A percentile compares a stretch with the other conserved stretches of the same genome.
Evolutionary conservation across 2,329 filamentous ascomycete genomes (phyloP).

Genomic region (Nannizziopsis arthrosporioides): DNA sequence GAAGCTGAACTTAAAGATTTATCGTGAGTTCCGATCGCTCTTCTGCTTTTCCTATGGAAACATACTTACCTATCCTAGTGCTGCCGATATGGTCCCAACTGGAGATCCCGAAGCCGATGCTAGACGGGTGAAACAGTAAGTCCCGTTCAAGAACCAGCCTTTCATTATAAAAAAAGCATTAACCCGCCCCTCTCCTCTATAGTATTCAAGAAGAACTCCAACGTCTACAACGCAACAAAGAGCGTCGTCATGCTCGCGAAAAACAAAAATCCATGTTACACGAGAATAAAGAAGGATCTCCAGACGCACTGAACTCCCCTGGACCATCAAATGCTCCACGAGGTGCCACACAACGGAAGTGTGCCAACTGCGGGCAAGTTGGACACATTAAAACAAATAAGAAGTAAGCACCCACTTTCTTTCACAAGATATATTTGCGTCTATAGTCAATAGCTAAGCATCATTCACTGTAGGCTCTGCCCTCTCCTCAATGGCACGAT

Average conservation of each 20-base stretch:
- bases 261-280: constrained; percentile 60
- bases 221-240: constrained; percentile 81
- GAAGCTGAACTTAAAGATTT: constrained; percentile 59
- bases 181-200: constrained; percentile 15
- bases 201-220: constrained; percentile 64
- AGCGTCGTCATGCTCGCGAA: constrained; percentile 78
- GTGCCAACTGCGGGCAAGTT: constrained; percentile 91
- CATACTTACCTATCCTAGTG: constrained; percentile 28
- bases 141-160: constrained; percentile 1
- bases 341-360: constrained; percentile 62
- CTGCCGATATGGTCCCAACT: constrained; percentile 51
- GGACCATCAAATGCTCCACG: constrained; percentile 42
- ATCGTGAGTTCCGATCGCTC: constrained; percentile 45
- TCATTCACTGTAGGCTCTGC: constrained; percentile 51
- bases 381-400: constrained; percentile 99
- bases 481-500: constrained; percentile 76
- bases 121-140: constrained; percentile 48
- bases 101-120: constrained; percentile 56
- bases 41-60: background rate
- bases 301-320: constrained; percentile 36
- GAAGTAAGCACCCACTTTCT: constrained; percentile 49
- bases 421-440: background rate
- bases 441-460: constrained; percentile 13
- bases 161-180: constrained; percentile 16
- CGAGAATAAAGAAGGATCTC: constrained; percentile 30